phyloP scores from a whole-genome alignment of 2,329 filamentous ascomycete species.

The Penicillium sp. region DNA sequence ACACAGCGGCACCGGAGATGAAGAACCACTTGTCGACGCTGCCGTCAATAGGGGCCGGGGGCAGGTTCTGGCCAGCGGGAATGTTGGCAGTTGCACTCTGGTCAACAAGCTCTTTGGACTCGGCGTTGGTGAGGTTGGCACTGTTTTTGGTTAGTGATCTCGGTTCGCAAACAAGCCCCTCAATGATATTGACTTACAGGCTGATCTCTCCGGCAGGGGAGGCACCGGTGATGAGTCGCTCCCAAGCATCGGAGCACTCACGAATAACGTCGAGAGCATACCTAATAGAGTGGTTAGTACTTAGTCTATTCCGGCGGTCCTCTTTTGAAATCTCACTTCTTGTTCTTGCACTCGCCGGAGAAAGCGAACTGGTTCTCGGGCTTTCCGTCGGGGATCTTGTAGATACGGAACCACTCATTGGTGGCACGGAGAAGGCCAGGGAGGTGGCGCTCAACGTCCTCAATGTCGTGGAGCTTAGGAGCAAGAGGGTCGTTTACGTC shows the following conservation, averaged over 20 bases:
- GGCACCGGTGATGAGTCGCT: constrained; percentile 91
- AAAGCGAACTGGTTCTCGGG: constrained; percentile 99
- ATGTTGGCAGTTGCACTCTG: constrained; percentile 70
- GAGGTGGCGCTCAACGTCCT: constrained; percentile 98
- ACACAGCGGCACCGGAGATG: constrained; percentile 92
- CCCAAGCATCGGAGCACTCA: constrained; percentile 96
- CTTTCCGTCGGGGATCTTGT: constrained; percentile 99
- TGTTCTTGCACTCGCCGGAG: constrained; percentile 99
- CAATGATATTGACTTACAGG: constrained; percentile 58
- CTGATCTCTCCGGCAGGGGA: constrained; percentile 71
- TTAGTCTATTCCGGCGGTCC: constrained; percentile 13
- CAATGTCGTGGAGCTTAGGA: constrained; percentile 93
- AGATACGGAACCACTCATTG: constrained; percentile 99
- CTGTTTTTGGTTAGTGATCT: constrained; percentile 42
- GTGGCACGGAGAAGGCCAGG: constrained; percentile 94
- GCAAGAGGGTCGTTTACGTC: constrained; percentile 97
- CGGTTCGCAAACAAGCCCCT: not conserved
- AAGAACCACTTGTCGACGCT: constrained; percentile 99
- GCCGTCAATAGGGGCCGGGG: constrained; percentile 83
- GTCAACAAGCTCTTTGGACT: constrained; percentile 69
- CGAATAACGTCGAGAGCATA: constrained; percentile 94
- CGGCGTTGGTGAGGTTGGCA: constrained; percentile 71
- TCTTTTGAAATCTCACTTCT: constrained; percentile 58
- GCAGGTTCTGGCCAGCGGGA: constrained; percentile 72
- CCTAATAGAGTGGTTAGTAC: constrained; percentile 37